Percentiles rank a stretch among this genome's conserved stretches.
Conservation (phyloP, 345 rosid species). For the Populus simonii region DNA sequence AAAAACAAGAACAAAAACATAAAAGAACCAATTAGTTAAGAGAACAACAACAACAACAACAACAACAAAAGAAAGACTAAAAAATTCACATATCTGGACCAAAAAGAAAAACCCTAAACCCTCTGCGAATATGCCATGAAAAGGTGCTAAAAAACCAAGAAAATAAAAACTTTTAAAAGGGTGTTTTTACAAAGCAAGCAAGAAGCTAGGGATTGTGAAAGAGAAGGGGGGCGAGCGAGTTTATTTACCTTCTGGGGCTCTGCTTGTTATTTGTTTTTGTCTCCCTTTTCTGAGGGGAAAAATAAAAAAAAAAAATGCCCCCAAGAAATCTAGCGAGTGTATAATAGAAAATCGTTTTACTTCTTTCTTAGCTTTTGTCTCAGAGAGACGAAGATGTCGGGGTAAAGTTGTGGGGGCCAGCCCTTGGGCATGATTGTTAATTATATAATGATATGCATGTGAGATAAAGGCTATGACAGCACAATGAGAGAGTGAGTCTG, state of each 20-base stretch:
- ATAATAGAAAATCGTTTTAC: too few relatives aligned
- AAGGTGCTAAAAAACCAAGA: neutral
- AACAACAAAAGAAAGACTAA: neutral
- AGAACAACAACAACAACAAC: neutral
- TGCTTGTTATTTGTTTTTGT: neutral
- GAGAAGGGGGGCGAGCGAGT: neutral
- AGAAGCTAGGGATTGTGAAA: neutral
- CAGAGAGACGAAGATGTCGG: neutral
- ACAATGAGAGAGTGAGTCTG: neutral
- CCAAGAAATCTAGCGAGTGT: too few relatives aligned
- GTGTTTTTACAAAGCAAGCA: neutral
- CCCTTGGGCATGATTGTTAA: neutral
- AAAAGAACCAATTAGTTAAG: neutral
- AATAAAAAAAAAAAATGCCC: neutral
- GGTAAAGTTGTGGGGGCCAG: neutral
- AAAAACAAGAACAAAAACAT: neutral
- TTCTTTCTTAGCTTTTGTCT: neutral
- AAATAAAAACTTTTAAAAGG: neutral
- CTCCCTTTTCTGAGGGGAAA: neutral
- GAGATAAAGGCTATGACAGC: neutral
- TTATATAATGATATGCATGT: neutral
- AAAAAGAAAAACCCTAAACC: neutral
- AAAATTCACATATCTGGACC: neutral
- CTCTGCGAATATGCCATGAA: neutral
- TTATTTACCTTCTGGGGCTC: neutral